phyloP scores from a whole-genome alignment of 768 basidiomycete genomes.

The Pleurotus tuoliensis region DNA sequence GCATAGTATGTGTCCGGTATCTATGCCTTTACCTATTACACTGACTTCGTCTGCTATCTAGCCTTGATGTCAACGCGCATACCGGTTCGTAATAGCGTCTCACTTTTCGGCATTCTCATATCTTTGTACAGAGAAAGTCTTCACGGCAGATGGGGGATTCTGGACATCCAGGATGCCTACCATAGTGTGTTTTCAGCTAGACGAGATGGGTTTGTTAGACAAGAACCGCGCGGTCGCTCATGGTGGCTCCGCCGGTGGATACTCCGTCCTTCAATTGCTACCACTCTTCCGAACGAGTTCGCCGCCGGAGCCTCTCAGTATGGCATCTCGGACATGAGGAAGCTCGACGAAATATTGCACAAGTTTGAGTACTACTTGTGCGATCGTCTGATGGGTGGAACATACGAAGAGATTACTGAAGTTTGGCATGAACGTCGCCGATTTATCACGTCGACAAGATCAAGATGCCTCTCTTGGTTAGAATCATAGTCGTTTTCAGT shows the following conservation, averaged over 20 bases:
- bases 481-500: slow-evolving; percentile 11
- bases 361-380: slow-evolving; percentile 48
- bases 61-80: too few relatives aligned
- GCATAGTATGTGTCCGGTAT: too few relatives aligned
- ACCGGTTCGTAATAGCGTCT: slow-evolving; percentile 19
- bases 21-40: too few relatives aligned
- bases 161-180: slow-evolving; percentile 49
- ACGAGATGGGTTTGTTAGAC: slow-evolving; percentile 38
- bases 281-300: slow-evolving; percentile 29
- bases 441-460: slow-evolving; percentile 48
- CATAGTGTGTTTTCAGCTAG: slow-evolving; percentile 34
- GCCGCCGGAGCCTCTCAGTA: slow-evolving; percentile 43
- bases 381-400: slow-evolving; percentile 49
- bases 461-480: slow-evolving; percentile 44
- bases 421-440: slow-evolving; percentile 49
- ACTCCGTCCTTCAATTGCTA: slow-evolving; percentile 43
- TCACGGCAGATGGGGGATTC: slow-evolving; percentile 52
- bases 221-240: slow-evolving; percentile 45
- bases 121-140: slow-evolving; percentile 39
- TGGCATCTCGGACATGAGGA: slow-evolving; percentile 48
- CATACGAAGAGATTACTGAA: slow-evolving; percentile 36
- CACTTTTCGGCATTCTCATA: background rate
- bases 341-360: slow-evolving; percentile 49
- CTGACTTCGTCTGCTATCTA: too few relatives aligned
- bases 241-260: slow-evolving; percentile 57